Evolutionary conservation across 495 filamentous ascomycete species (phyloP).

Genomic region (Penicillium herquei): DNA sequence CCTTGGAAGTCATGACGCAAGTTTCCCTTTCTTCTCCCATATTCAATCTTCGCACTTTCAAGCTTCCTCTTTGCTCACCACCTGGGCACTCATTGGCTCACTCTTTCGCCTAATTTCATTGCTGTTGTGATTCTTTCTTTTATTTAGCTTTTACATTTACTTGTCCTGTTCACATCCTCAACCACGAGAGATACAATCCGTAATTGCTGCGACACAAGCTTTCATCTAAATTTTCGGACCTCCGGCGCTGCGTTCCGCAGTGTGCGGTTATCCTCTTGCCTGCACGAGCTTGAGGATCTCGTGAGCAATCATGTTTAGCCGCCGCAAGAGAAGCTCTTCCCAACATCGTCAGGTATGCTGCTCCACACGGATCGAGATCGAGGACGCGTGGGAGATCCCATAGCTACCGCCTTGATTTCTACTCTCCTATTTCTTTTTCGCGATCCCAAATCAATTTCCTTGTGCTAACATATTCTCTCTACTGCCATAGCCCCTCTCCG

Average conservation of each 20-base stretch:
- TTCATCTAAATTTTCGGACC: slow-evolving; percentile 15
- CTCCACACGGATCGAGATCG: too few species aligned
- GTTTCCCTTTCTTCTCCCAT: slow-evolving; percentile 5
- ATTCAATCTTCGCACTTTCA: background rate
- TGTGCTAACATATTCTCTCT: background rate
- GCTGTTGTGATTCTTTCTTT: background rate
- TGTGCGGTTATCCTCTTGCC: slow-evolving; percentile 22
- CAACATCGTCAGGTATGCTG: slow-evolving; percentile 53
- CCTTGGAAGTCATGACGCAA: slow-evolving; percentile 36
- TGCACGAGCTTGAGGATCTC: slow-evolving; percentile 1
- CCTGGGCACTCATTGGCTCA: slow-evolving; percentile 5
- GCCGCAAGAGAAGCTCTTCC: slow-evolving; percentile 48
- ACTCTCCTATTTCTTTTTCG: too few species aligned
- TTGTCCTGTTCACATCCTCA: too few species aligned
- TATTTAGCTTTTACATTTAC: background rate
- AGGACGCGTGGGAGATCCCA: too few species aligned
- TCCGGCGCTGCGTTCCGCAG: slow-evolving; percentile 29
- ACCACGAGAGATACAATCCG: too few species aligned
- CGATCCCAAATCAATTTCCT: too few species aligned
- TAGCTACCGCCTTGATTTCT: too few species aligned
- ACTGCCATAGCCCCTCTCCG: slow-evolving; percentile 49
- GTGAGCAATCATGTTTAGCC: slow-evolving; percentile 50
- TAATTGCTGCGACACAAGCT: slow-evolving; percentile 10
- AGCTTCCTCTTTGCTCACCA: slow-evolving; percentile 6
- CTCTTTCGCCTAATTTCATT: background rate